A percentile compares a stretch with the other conserved stretches of the same genome.
Conservation (phyloP, 495 filamentous ascomycete species). For the Extremus antarcticus region DNA sequence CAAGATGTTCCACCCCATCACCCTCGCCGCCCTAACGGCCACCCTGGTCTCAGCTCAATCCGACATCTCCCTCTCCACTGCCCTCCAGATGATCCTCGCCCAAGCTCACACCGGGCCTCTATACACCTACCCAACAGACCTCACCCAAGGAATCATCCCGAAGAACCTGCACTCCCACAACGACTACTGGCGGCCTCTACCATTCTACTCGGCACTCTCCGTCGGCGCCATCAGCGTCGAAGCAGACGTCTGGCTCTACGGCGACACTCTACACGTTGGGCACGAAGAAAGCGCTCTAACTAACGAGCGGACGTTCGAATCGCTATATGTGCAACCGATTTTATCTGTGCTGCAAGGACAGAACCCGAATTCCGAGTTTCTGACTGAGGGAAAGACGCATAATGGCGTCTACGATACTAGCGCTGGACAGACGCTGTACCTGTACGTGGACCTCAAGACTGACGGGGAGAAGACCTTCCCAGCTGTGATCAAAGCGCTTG, state of each 20-base stretch:
- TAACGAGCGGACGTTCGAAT: constrained; percentile 27
- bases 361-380: constrained; percentile 28
- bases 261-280: constrained; percentile 32
- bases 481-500: constrained; percentile 26
- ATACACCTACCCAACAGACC: constrained; percentile 31
- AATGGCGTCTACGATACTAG: constrained; percentile 33
- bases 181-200: constrained; percentile 32
- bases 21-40: constrained; percentile 6
- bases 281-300: constrained; percentile 31
- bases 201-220: constrained; percentile 23
- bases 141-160: constrained; percentile 31
- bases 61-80: constrained; percentile 15
- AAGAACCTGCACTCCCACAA: constrained; percentile 33
- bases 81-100: constrained; percentile 29
- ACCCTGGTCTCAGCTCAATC: constrained; percentile 8
- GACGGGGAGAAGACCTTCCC: constrained; percentile 24
- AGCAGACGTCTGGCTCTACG: constrained; percentile 34
- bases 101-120: constrained; percentile 24
- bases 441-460: constrained; percentile 35
- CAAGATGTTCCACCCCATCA: constrained; percentile 5
- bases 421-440: constrained; percentile 30
- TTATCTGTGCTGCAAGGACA: constrained; percentile 27
- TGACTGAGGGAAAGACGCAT: constrained; percentile 15
- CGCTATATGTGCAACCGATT: constrained; percentile 34
- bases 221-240: constrained; percentile 29